Evolutionary conservation across 2,329 filamentous ascomycete genomes (phyloP), one percentile per base, ranked within the genome.

Genomic region (Xylaria sp.): DNA sequence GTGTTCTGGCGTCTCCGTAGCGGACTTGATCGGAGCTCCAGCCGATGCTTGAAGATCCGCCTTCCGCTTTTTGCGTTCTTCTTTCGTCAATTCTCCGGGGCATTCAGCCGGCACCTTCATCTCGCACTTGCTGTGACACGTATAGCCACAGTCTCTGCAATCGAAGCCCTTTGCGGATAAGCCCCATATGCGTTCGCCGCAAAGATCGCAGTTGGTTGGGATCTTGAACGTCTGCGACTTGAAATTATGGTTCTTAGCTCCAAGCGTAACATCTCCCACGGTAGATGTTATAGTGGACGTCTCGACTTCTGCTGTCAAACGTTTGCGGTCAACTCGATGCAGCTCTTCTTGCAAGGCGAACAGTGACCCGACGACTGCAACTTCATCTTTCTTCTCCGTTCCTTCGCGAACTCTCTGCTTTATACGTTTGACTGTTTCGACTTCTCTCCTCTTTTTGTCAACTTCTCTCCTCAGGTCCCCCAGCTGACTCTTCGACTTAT

Each of bases 181-280:
- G 0, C 94, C 94, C 94, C 94, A 99, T 72, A 99, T 96, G 34
- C 94, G 85, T 72, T 99, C 94, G 16, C 92, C 92, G 68, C 94
- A 99, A 10, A 97, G 82, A 74, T 99, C 94, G 76, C 94, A 99
- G 73, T 97, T 97, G 3, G 94, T 99, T 0, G 95, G 95, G 62
- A 99, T 96, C 74, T 97, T 97, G 81, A 97, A 99, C 0, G 94
- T 97, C 71, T 97, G 92, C n/a, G 91, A 87, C 76, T 96, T 96
- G 82, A 99, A 99, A 70, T 96, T 94, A 78, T 99, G 94, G 70
- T 92, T 96, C 73, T 91, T 91, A 9, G 92, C 92, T 16, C 93
- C 93, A 18, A 96, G 79, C 1, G 92, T 96, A 57, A 99, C 83
- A 72, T 99, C 94, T 42, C 94, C 94, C 2, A 97, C 93, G 0